A percentile compares a stretch with the other conserved stretches of the same genome.
phyloP scores from a whole-genome alignment of 148 eudicot species.

The Chenopodium suecicum region DNA sequence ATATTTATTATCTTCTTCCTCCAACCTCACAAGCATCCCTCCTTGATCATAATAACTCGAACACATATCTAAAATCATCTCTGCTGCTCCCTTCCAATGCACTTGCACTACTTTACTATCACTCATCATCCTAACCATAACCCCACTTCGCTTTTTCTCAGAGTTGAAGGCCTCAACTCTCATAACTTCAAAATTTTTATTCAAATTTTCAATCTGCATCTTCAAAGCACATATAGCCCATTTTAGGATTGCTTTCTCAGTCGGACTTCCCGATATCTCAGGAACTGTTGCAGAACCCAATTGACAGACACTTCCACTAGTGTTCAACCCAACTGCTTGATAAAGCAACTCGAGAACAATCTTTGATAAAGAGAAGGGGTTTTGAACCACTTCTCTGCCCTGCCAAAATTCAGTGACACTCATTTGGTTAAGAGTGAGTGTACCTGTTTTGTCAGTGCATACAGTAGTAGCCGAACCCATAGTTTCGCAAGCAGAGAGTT shows the following conservation, averaged over 20 bases:
- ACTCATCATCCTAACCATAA: constrained; percentile 14
- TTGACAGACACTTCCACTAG: constrained; percentile 28
- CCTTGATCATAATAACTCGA: constrained; percentile 22
- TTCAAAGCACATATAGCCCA: constrained; percentile 39
- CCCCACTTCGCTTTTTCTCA: constrained; percentile 41
- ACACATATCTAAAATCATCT: constrained; percentile 43
- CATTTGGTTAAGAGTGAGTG: constrained; percentile 81
- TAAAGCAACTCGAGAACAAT: constrained; percentile 13
- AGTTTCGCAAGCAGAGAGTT: constrained; percentile 98
- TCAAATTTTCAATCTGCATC: constrained; percentile 27
- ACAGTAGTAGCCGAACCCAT: constrained; percentile 99
- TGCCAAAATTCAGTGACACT: constrained; percentile 27
- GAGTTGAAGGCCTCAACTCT: constrained; percentile 46
- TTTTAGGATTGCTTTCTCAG: constrained; percentile 40
- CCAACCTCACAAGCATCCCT: constrained; percentile 18
- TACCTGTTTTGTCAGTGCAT: constrained; percentile 98
- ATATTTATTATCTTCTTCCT: constrained; percentile 2
- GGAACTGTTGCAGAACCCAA: background rate
- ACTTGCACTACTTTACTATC: constrained; percentile 11
- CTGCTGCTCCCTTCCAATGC: constrained; percentile 57
- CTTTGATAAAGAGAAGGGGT: background rate
- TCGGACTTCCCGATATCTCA: constrained; percentile 46
- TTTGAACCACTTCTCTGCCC: constrained; percentile 9
- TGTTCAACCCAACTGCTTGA: constrained; percentile 29
- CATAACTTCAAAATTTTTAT: constrained; percentile 21